Percentiles rank a stretch among this genome's conserved stretches.
Evolutionary conservation across 73 alveolate genomes (phyloP).

Genomic region (Tetrahymena elliotti): DNA sequence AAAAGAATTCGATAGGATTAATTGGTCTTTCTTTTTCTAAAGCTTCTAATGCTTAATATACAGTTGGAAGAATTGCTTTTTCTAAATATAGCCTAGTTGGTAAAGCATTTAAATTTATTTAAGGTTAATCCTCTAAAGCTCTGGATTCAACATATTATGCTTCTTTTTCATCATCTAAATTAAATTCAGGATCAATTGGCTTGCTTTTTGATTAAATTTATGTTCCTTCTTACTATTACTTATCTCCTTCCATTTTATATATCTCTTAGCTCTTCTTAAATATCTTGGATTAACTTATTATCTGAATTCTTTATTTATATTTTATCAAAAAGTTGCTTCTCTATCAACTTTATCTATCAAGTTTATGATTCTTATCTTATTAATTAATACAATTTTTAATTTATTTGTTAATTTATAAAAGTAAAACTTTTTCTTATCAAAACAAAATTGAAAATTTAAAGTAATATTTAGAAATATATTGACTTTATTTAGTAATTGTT

Average conservation of each 20-base stretch:
- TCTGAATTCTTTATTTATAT: too few species aligned
- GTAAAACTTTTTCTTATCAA: not conserved
- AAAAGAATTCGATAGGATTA: constrained; percentile 39
- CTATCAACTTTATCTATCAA: not conserved
- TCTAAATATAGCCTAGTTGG: constrained; percentile 39
- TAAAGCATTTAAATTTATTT: constrained; percentile 1
- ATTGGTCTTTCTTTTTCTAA: constrained; percentile 45
- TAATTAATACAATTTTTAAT: not conserved
- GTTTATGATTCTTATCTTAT: not conserved
- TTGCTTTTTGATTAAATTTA: not conserved
- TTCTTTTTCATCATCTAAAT: not conserved
- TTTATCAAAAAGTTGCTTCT: not conserved
- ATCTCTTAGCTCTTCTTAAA: not conserved
- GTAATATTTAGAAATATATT: too few species aligned
- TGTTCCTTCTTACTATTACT: not conserved
- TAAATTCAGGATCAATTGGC: not conserved
- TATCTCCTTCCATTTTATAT: not conserved
- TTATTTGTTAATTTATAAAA: too few species aligned
- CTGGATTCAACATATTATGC: not conserved
- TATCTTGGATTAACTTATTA: not conserved
- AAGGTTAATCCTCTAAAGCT: not conserved
- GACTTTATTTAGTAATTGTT: too few species aligned
- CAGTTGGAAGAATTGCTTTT: constrained; percentile 22
- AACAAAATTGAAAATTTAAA: not conserved
- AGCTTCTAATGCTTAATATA: constrained; percentile 24